phyloP scores from a whole-genome alignment of 2,329 filamentous ascomycete genomes.

The Falciphora oryzae region DNA sequence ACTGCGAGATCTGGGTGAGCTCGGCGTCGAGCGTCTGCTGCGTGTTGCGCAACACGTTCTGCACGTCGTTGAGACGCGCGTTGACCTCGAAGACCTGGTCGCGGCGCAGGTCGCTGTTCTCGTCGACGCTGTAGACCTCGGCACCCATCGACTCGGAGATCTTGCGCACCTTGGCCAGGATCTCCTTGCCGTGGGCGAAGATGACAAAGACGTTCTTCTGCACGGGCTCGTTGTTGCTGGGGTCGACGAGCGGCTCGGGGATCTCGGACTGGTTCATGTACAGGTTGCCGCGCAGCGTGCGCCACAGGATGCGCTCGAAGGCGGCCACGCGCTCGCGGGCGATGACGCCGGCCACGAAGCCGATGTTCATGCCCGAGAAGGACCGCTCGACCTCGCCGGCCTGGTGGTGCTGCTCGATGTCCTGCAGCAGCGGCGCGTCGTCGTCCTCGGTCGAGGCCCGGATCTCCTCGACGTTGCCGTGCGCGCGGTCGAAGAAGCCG shows the following conservation, averaged over 20 bases:
- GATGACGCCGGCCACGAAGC: conserved; percentile 95
- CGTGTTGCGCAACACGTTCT: conserved; percentile 89
- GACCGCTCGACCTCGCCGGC: conserved; percentile 70
- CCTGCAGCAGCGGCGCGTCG: conserved; percentile 86
- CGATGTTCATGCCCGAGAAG: conserved; percentile 98
- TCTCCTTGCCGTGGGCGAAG: conserved; percentile 97
- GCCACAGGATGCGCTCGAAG: conserved; percentile 96
- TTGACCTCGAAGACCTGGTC: conserved; percentile 99
- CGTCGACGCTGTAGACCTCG: conserved; percentile 92
- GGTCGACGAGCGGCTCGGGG: conserved; percentile 84
- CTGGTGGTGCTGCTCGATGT: conserved; percentile 76
- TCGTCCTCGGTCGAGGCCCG: conserved; percentile 83
- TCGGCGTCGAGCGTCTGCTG: conserved; percentile 91
- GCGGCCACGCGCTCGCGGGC: conserved; percentile 85
- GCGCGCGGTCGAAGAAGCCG: conserved; percentile 93
- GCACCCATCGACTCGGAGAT: conserved; percentile 97
- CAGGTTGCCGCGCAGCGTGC: conserved; percentile 91
- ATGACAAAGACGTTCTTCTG: conserved; percentile 99
- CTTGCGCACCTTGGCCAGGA: conserved; percentile 97
- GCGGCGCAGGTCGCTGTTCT: conserved; percentile 89
- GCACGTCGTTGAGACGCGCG: conserved; percentile 81
- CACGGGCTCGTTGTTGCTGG: conserved; percentile 83
- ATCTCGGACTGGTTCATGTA: conserved; percentile 99
- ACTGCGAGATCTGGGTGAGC: conserved; percentile 87
- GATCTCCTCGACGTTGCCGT: conserved; percentile 95